Evolutionary conservation across 2,329 filamentous ascomycete genomes (phyloP), one percentile per base, ranked within the genome.

Genomic region (Lachnellula occidentalis): DNA sequence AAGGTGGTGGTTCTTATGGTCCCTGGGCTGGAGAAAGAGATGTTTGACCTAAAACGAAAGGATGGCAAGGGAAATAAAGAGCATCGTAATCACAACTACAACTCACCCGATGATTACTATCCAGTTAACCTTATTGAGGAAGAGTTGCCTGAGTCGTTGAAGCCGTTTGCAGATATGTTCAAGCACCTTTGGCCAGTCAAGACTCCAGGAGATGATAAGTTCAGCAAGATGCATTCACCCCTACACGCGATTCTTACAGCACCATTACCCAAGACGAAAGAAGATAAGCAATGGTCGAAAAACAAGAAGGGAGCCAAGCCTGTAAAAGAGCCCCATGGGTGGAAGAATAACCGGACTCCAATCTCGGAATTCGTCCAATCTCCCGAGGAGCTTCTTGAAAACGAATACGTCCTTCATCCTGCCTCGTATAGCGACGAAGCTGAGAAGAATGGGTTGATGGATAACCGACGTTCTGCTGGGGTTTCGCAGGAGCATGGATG

Each of bases 1-100:
- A 95, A 94, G 72, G 87, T 95, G 31, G 92, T 97, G 31, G 82
- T 89, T 41, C 75, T 99, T 61, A 92, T 96, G 88, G 85, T 96
- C 11, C 94, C 94, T 11, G 94, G 94, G 0, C 74, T 99, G 22
- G 92, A 97, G 68, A 82, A 90, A 65, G 87, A 84, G 58, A 94
- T 97, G 88, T 95, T 97, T 73, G 82, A 87, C 69, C 77, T 64
- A 74, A 76, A 56, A 21, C 52, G 54, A 15, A 53, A 52, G 8
- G 51, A 47, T 8, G 39, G 54, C n/a, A 54, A 57, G 9, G 43
- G 21, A 17, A 37, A 50, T 8, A 27, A 48, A 34, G 48, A 47
- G 27, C 51, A 55, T 42, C 47, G 12, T 50, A 39, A 60, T 43
- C 22, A 58, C 62, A 58, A 60, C 58, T 52, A 59, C n/a, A 74